Conservation (phyloP, 805 yeast species). For the Maudiozyma barnettii region DNA sequence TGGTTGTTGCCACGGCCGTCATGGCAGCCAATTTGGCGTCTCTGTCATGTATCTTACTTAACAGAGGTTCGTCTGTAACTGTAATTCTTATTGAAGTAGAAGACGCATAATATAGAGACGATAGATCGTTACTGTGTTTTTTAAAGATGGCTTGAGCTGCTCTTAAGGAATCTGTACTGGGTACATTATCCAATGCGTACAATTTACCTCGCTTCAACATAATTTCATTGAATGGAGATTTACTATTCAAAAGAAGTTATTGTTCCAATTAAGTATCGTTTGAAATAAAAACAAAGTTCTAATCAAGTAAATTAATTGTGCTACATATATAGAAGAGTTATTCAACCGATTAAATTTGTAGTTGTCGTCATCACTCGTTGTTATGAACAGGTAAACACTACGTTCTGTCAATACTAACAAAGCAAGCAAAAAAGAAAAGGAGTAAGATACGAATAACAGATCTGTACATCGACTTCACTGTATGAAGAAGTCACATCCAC, state of each 20-base stretch:
- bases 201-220: no score
- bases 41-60: not conserved
- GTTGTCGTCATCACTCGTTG: no score
- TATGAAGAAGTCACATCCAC: not conserved
- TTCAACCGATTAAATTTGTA: no score
- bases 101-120: not conserved
- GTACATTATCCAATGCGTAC: not conserved
- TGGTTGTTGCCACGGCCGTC: not conserved
- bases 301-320: no score
- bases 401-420: no score
- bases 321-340: no score
- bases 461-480: not conserved
- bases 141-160: conserved; percentile 16
- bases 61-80: not conserved
- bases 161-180: conserved; percentile 7
- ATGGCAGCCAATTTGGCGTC: not conserved
- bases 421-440: not conserved
- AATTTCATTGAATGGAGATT: no score
- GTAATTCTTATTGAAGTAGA: not conserved
- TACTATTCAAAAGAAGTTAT: no score
- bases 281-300: no score
- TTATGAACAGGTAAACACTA: no score
- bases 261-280: no score
- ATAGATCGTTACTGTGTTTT: conserved; percentile 3
- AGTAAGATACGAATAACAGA: not conserved